Evolutionary conservation across 768 basidiomycete genomes (phyloP).

Genomic region (Coprinopsis strossmayeri): DNA sequence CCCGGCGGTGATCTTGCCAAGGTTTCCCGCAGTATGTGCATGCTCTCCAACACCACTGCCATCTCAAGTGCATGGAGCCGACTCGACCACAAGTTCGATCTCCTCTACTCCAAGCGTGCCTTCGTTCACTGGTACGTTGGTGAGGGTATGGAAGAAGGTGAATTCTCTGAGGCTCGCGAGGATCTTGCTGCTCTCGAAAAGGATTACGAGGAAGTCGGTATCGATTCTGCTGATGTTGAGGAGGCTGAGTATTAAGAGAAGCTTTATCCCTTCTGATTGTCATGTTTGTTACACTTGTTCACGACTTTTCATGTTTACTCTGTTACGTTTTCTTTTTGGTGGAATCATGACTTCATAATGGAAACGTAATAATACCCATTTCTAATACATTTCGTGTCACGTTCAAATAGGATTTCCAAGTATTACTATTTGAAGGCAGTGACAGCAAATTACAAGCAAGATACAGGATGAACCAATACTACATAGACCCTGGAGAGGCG

Average conservation of each 20-base stretch:
- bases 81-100: slow-evolving; percentile 93
- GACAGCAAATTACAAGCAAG: background rate
- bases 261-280: slow-evolving; percentile 5
- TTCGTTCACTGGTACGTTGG: slow-evolving; percentile 96
- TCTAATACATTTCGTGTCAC: background rate
- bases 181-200: slow-evolving; percentile 99
- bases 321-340: slow-evolving; percentile 8
- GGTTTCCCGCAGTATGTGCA: slow-evolving; percentile 89
- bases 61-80: slow-evolving; percentile 95
- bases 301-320: slow-evolving; percentile 6
- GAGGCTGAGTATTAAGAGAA: slow-evolving; percentile 51
- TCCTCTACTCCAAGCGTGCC: slow-evolving; percentile 94
- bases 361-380: background rate
- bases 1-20: slow-evolving; percentile 96
- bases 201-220: slow-evolving; percentile 82
- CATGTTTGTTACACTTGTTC: slow-evolving; percentile 2
- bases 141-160: slow-evolving; percentile 99
- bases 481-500: too few relatives aligned
- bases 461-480: too few relatives aligned
- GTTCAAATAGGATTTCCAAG: too few relatives aligned
- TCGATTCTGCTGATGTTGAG: slow-evolving; percentile 44
- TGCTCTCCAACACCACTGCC: slow-evolving; percentile 91
- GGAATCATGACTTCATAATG: slow-evolving; percentile 11
- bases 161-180: slow-evolving; percentile 98
- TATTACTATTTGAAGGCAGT: too few relatives aligned